Conservation (phyloP, 2,329 filamentous ascomycete species). For the Exophiala xenobiotica region DNA sequence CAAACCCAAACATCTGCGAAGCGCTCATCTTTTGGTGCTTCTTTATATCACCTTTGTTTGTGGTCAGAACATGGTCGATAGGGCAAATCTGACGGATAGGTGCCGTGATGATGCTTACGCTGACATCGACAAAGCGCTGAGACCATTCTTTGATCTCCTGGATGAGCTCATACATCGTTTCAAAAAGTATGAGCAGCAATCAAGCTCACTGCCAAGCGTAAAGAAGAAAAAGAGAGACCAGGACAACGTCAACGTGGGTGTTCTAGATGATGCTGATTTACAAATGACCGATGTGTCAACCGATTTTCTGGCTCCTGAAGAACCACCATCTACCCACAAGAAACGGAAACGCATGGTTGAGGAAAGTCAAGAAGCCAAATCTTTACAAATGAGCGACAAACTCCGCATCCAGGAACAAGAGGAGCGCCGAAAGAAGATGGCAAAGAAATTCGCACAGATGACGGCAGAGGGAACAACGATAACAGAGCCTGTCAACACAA, state of each 20-base stretch:
- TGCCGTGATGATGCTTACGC: constrained; percentile 13
- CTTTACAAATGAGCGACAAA: constrained; percentile 57
- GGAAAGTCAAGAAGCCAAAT: constrained; percentile 51
- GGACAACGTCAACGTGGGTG: constrained; percentile 3
- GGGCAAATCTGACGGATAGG: not conserved
- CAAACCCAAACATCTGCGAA: not conserved
- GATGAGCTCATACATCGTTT: not conserved
- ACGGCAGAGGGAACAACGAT: constrained; percentile 45
- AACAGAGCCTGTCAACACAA: constrained; percentile 41
- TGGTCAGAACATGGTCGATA: constrained; percentile 11
- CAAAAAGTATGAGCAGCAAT: constrained; percentile 1
- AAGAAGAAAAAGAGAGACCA: constrained; percentile 19
- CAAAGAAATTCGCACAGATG: constrained; percentile 34
- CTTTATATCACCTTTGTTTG: constrained; percentile 20
- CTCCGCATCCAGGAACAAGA: constrained; percentile 57
- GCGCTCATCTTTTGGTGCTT: constrained; percentile 4
- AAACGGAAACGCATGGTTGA: constrained; percentile 49
- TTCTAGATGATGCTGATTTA: constrained; percentile 12
- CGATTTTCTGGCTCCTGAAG: constrained; percentile 8
- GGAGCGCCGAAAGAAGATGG: constrained; percentile 44
- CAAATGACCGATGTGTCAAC: constrained; percentile 12
- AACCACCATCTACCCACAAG: constrained; percentile 40
- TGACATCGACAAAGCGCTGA: constrained; percentile 10
- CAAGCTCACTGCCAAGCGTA: constrained; percentile 1
- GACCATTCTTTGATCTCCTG: constrained; percentile 9